These are phyloP conservation scores for Fraxinus excelsior DNA, from an alignment of 257 asterid genomes.

Conservation along the genomic window DNA sequence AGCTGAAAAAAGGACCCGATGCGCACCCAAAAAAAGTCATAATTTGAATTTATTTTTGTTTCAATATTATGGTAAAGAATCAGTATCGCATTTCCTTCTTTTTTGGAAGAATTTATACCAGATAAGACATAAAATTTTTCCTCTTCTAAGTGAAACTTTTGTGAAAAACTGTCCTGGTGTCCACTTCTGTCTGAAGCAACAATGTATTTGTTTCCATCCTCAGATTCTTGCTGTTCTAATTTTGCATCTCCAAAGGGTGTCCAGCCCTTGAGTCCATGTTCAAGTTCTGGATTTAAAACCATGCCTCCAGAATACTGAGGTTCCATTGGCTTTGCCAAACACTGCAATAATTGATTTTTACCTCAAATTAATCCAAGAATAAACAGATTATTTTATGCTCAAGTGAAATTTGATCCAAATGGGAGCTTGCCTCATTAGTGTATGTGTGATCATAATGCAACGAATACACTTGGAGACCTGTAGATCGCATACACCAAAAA, in stretches of 20 bases:
- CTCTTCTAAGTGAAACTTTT: slow-evolving; percentile 20
- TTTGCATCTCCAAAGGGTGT: slow-evolving; percentile 14
- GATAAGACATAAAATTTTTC: slow-evolving; percentile 28
- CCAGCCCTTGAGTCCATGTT: slow-evolving; percentile 36
- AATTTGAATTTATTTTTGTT: not conserved
- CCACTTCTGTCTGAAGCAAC: slow-evolving; percentile 20
- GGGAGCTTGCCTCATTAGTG: slow-evolving; percentile 26
- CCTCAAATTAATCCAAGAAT: not conserved
- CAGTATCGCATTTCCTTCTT: not conserved
- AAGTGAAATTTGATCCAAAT: not conserved
- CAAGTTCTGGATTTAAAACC: slow-evolving; percentile 33
- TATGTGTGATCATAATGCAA: not conserved
- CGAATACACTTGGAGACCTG: slow-evolving; percentile 1
- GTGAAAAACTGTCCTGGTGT: slow-evolving; percentile 17
- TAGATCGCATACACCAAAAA: not conserved
- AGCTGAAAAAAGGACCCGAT: slow-evolving; percentile 25
- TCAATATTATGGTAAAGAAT: not conserved
- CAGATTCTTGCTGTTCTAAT: not conserved
- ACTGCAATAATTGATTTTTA: slow-evolving; percentile 21
- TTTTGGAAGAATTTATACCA: not conserved
- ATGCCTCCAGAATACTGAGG: slow-evolving; percentile 47
- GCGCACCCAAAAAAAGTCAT: not conserved
- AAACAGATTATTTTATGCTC: not conserved
- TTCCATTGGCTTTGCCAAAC: slow-evolving; percentile 35
- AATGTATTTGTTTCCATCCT: slow-evolving; percentile 29